These are phyloP conservation scores for Mesembryanthemum crystallinum DNA, from an alignment of 148 eudicot species.

Conservation along the genomic window DNA sequence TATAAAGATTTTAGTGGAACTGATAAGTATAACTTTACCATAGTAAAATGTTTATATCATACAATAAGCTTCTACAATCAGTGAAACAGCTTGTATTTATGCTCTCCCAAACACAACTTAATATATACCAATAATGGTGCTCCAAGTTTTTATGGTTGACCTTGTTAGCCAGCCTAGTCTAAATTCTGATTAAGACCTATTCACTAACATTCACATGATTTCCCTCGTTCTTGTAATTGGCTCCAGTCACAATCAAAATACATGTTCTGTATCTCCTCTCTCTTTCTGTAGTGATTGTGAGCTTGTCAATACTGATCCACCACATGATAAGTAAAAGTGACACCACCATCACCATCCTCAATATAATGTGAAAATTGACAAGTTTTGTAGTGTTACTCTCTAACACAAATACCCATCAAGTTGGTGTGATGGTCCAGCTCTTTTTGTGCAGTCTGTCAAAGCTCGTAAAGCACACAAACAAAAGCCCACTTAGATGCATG, in stretches of 20 bases:
- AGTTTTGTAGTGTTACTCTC: too few species aligned
- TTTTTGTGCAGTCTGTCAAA: neutral
- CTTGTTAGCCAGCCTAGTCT: neutral
- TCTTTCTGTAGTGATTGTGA: neutral
- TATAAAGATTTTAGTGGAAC: too few species aligned
- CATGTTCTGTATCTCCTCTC: neutral
- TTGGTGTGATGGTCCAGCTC: conserved; percentile 21
- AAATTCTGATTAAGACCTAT: neutral
- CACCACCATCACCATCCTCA: neutral
- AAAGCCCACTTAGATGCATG: conserved; percentile 13
- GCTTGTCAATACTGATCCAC: conserved; percentile 9
- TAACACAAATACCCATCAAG: conserved; percentile 2
- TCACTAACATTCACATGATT: neutral
- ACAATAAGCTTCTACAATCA: too few species aligned
- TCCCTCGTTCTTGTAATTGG: neutral
- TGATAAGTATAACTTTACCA: too few species aligned
- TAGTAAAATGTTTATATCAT: too few species aligned
- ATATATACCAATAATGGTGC: too few species aligned
- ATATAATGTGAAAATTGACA: too few species aligned
- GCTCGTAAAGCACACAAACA: neutral
- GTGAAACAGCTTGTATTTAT: too few species aligned
- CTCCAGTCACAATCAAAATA: neutral
- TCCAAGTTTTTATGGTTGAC: neutral
- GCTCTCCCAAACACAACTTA: neutral
- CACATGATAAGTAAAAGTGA: neutral